Evolutionary conservation across 73 alveolate species (phyloP), one percentile per base, ranked within the genome.

Genomic region (Paramecium tetraurelia): DNA sequence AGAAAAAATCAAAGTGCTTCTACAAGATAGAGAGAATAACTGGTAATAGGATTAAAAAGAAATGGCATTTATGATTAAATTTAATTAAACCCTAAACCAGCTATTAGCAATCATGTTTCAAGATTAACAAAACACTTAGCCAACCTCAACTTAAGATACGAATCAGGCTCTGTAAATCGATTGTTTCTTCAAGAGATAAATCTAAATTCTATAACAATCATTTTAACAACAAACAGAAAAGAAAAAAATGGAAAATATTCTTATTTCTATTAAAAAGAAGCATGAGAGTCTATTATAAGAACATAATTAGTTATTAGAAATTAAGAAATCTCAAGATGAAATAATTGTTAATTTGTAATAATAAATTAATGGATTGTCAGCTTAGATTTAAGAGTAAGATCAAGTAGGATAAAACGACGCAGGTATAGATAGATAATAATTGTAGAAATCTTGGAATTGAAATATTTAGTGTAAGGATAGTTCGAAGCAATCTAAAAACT

Each of bases 401-500:
- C 44, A 63, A 12, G 11, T 31, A 5, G 11, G 29, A 27, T 31
- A 63, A 7, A 31, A 31, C 14, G 84, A 20, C 7, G 3, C 84
- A 7, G 84, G 84, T 63, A 63, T 2, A 48, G 22, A 16, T 53
- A 18, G 18, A 4, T 18, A n/a, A n/a, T 33, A 7, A 63, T 14
- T 22, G 5, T 63, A 63, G 84, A 63, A 63, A 63, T 63, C 21
- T 63, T 27, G 11, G 84, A 63, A 63, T 63, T 63, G 7, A 63
- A 63, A 22, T 80, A 31, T 21, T 48, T 80, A 22, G 72, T 80
- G 8, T n/a, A 80, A 80, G 72, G 90, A 41, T 43, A 80, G 18
- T 80, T 80, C 31, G 90, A 80, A 80, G 90, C 90, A 22, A 80
- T 80, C 5, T 9, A 80, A 80, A 80, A 80, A 10, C 22, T 80